Percentiles rank a stretch among this genome's conserved stretches.
These are phyloP conservation scores for Taphrina sp. DNA, from an alignment of 1,139 yeast genomes.

Conservation along the genomic window DNA sequence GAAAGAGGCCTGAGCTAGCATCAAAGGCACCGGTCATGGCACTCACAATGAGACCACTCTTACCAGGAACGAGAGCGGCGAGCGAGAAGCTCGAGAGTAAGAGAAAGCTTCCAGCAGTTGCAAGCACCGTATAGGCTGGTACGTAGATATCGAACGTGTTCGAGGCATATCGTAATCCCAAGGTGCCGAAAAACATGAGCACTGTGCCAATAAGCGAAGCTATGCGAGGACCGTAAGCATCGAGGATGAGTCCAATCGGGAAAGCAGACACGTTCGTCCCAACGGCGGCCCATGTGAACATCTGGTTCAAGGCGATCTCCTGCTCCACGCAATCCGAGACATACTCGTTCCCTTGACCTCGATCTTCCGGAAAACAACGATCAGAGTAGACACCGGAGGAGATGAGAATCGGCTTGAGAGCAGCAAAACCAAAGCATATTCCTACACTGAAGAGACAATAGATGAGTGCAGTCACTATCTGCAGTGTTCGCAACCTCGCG, in stretches of 20 bases:
- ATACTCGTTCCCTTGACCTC: neutral
- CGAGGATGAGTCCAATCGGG: conserved; percentile 75
- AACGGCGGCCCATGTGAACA: conserved; percentile 84
- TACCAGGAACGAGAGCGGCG: conserved; percentile 68
- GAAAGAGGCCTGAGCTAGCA: conserved; percentile 69
- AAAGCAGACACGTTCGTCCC: conserved; percentile 81
- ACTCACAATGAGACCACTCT: conserved; percentile 70
- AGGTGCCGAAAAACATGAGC: conserved; percentile 56
- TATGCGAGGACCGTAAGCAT: conserved; percentile 72
- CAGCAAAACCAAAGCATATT: conserved; percentile 91
- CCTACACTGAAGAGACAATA: conserved; percentile 95
- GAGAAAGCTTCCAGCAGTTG: conserved; percentile 79
- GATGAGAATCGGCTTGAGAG: conserved; percentile 77
- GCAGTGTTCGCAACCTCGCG: conserved; percentile 44
- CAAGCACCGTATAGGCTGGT: conserved; percentile 63
- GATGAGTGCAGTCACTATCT: conserved; percentile 65
- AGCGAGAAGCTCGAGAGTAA: conserved; percentile 77
- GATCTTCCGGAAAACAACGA: neutral
- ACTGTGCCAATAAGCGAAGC: conserved; percentile 73
- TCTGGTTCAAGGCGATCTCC: conserved; percentile 73
- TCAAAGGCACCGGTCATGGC: conserved; percentile 75
- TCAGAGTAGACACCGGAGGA: conserved; percentile 67
- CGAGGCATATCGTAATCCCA: conserved; percentile 49
- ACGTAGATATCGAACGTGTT: conserved; percentile 58
- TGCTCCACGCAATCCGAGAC: conserved; percentile 58